Base-by-base conservation (phyloP, 129 eudicot genomes). In the Flaveria ramosissima region DNA sequence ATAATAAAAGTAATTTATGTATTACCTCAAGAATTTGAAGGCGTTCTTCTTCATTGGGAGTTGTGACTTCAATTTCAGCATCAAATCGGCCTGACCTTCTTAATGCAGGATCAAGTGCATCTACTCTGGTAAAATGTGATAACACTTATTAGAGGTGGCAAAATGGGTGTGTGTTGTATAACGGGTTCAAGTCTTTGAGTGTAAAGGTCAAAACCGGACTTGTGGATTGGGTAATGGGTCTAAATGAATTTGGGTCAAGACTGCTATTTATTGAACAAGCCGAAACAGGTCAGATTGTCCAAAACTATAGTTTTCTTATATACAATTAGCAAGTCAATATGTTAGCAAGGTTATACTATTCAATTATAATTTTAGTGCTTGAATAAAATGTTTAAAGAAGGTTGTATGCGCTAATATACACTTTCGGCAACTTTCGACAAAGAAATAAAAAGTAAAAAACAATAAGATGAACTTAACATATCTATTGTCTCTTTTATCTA, bases 1-100 rank as follows among this genome's bases (percentile, higher is more conserved):
- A 56, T 72, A 63, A 63, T n/a, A 2, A 36, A 63, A 16, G 26
- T 9, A 43, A 10, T 21, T 59, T 55, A 30, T 26, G 70, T 20
- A 73, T 56, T 50, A 91, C 98, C 92, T 84, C 81, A 10, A 94
- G 88, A 80, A 94, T 94, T 70, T 87, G 88, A 26, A 91, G 78
- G 68, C 98, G 93, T 72, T 94, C 97, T 39, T 74, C 82, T 78
- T 89, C 97, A 76, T 62, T 91, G 2, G 98, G 97, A 26, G 96
- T 91, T 66, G 97, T 87, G 73, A 94, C 98, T 84, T 94, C 97
- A 51, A 94, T 75, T 82, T 94, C 98, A 74, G 89, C 78, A 83
- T 92, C 98, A 85, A 92, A 92, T 73, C 97, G 96, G 15, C 98
- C 98, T 41, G 93, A 83, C 79, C 98, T 90, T 83, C 98, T 87